A percentile compares a stretch with the other conserved stretches of the same genome.
phyloP scores from a whole-genome alignment of 768 basidiomycete genomes.

The Tricholoma bakamatsutake region DNA sequence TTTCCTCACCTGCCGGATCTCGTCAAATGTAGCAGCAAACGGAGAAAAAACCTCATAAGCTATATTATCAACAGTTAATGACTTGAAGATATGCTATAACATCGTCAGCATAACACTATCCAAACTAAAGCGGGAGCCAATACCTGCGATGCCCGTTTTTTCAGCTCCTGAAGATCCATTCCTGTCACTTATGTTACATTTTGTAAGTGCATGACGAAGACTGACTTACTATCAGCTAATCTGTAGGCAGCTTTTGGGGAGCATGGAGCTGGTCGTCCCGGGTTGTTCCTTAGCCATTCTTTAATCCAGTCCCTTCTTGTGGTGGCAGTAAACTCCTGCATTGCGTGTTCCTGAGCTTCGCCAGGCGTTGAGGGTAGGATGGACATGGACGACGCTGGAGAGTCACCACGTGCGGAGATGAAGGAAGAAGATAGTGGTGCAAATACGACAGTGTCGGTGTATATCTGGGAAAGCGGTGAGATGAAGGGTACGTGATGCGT shows the following conservation, averaged over 20 bases:
- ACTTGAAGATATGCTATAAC: slow-evolving; percentile 65
- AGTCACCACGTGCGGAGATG: slow-evolving; percentile 20
- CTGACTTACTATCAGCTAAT: slow-evolving; percentile 68
- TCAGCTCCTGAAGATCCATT: slow-evolving; percentile 66
- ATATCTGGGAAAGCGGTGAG: slow-evolving; percentile 45
- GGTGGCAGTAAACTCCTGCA: slow-evolving; percentile 18
- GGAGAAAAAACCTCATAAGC: slow-evolving; percentile 83
- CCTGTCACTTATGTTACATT: slow-evolving; percentile 31
- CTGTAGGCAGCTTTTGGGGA: slow-evolving; percentile 83
- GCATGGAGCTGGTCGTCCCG: slow-evolving; percentile 59
- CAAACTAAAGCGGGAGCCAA: not conserved
- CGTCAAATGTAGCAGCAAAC: slow-evolving; percentile 77
- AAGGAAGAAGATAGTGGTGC: slow-evolving; percentile 79
- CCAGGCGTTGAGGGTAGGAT: slow-evolving; percentile 21
- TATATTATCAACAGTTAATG: slow-evolving; percentile 73
- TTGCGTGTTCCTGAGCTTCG: slow-evolving; percentile 23
- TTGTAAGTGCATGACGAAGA: not conserved
- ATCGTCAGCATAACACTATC: not conserved
- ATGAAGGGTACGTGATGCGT: not conserved
- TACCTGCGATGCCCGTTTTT: slow-evolving; percentile 61
- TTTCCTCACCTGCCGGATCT: slow-evolving; percentile 60
- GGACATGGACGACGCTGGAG: slow-evolving; percentile 18
- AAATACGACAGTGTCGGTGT: slow-evolving; percentile 80
- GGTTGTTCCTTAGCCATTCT: slow-evolving; percentile 58
- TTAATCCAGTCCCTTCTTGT: slow-evolving; percentile 62